Evolutionary conservation across 2,329 filamentous ascomycete genomes (phyloP).

Genomic region (Neoscytalidium dimidiatum): DNA sequence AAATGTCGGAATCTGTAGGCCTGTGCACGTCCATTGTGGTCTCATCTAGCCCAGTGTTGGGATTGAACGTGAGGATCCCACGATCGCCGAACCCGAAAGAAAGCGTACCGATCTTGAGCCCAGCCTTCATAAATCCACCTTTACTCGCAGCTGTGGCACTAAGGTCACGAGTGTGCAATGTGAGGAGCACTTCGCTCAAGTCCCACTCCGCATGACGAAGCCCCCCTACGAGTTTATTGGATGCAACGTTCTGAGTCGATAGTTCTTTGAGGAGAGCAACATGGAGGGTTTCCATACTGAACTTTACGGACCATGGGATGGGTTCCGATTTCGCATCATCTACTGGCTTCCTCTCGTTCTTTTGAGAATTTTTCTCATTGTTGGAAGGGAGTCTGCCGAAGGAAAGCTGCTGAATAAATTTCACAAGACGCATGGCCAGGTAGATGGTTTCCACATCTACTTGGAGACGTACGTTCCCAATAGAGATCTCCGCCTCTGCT

Average conservation of each 20-base stretch:
- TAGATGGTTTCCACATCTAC: constrained; percentile 38
- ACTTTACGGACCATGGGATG: constrained; percentile 23
- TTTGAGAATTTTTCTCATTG: constrained; percentile 7
- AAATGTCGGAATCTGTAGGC: constrained; percentile 33
- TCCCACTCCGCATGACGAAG: constrained; percentile 6
- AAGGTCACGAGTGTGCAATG: not conserved
- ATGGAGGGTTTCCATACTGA: constrained; percentile 31
- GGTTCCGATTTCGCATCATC: not conserved
- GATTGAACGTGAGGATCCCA: constrained; percentile 55
- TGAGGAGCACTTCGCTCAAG: not conserved
- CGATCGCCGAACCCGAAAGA: constrained; percentile 51
- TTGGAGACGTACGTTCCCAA: constrained; percentile 37
- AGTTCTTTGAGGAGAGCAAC: constrained; percentile 23
- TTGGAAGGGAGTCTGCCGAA: not conserved
- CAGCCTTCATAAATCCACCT: not conserved
- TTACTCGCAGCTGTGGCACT: not conserved
- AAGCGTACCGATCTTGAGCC: constrained; percentile 37
- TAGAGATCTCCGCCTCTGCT: constrained; percentile 31
- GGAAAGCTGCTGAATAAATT: constrained; percentile 1
- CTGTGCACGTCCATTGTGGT: constrained; percentile 41
- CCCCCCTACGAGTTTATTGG: not conserved
- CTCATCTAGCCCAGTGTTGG: constrained; percentile 45
- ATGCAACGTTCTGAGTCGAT: not conserved
- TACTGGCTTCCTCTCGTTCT: not conserved
- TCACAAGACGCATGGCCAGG: constrained; percentile 35